A percentile compares a stretch with the other conserved stretches of the same genome.
These are phyloP conservation scores for Perkinsus olseni DNA, from an alignment of 169 alveolate species.

Conservation along the genomic window DNA sequence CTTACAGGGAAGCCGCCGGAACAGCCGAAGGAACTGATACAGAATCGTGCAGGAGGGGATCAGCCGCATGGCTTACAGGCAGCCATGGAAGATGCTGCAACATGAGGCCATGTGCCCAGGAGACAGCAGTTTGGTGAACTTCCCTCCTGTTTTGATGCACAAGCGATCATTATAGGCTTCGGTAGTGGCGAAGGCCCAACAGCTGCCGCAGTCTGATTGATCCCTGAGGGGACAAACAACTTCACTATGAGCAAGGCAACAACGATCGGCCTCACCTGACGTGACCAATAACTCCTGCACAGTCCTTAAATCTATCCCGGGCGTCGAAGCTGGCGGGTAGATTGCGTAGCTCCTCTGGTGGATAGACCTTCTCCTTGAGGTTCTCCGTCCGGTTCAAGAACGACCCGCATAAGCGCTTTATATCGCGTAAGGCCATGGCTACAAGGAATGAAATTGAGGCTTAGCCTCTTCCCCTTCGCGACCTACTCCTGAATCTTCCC, in stretches of 20 bases:
- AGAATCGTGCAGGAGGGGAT: not conserved
- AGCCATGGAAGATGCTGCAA: not conserved
- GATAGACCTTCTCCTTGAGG: not conserved
- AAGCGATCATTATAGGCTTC: constrained; percentile 67
- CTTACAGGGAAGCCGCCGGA: constrained; percentile 49
- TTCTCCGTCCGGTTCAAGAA: not conserved
- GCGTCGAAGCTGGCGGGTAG: constrained; percentile 1
- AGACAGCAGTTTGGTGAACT: not conserved
- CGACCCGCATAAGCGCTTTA: not conserved
- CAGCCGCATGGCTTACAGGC: not conserved
- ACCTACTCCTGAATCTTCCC: not conserved
- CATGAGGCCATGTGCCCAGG: not conserved
- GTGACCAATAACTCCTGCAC: constrained; percentile 33
- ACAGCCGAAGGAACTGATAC: constrained; percentile 46
- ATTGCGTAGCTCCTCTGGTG: not conserved
- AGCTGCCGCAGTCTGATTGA: constrained; percentile 67
- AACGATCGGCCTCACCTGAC: too few relatives aligned
- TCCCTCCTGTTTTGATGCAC: constrained; percentile 47
- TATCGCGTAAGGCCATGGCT: not conserved
- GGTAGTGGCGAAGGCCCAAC: constrained; percentile 79
- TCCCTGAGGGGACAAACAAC: constrained; percentile 47
- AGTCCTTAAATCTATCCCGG: not conserved
- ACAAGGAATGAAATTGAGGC: not conserved
- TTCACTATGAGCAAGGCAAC: too few relatives aligned
- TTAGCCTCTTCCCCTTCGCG: not conserved